Base-by-base conservation (phyloP, 345 rosid species). In the Rubroshorea leprosula region DNA sequence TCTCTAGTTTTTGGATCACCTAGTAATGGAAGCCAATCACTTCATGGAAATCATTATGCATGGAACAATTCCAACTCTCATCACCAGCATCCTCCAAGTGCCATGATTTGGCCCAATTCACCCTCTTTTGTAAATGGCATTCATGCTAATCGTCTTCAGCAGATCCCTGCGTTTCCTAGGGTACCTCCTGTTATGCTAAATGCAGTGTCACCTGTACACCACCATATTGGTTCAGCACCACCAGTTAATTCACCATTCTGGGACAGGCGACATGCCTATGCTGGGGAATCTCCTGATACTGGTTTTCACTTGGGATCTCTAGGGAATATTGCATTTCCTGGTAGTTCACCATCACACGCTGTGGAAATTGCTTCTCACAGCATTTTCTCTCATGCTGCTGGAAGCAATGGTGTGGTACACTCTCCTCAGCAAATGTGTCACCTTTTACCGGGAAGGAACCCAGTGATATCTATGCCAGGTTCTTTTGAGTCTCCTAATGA, bases 141-240 rank as follows among this genome's bases (percentile, higher is more conserved):
- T 66, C 72, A 71, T 58, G 59, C 81, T 60, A 84, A 76, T 76
- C 83, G 76, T 29, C 67, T 77, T 52, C 61, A 81, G n/a, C 85
- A 71, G 60, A 67, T 80, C 63, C 78, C 82, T 60, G 89, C 82
- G 68, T 76, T 76, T 77, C 79, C 89, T 54, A 76, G 85, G 69
- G 83, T 76, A 50, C 87, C 95, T 43, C 63, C 95, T 43, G 69
- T 81, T 39, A 69, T 80, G 80, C 70, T 78, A 67, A 83, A 77
- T 56, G 48, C 82, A 56, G 74, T 73, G 49, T 63, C 89, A 17
- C 83, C 97, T 47, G 79, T 78, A 69, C 79, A 75, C 69, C 97
- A 82, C 65, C 92, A 78, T 54, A 78, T 87, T 61, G 95, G 97
- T 68, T 94, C 99, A 26, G 93, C 90, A 4, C 96, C 95, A 29